Evolutionary conservation across 2,329 filamentous ascomycete species (phyloP), one percentile per base, ranked within the genome.

Genomic region (Phialemonium atrogriseum): DNA sequence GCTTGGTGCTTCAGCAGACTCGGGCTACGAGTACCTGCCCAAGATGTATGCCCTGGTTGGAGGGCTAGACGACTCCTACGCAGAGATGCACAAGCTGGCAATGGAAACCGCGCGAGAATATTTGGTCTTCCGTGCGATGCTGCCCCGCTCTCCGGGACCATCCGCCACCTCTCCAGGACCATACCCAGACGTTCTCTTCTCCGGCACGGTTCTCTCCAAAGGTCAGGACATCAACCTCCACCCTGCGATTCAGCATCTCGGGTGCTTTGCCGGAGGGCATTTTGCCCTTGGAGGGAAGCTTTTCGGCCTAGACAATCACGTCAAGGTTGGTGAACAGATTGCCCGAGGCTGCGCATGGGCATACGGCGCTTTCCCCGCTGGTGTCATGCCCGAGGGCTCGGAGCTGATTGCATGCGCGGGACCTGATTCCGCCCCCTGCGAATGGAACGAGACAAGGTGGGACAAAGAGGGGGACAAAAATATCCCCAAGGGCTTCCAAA

Each of bases 121-220:
- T 44, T 59, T 87, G 15, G 69, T 87, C 36, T 86, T 76, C 56
- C 68, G 73, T 1, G 83, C 83, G 1, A 74, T 84, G 63, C 68
- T 73, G 7, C 72, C 71, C 10, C 34, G 27, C 12, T 28, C 35
- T n/a, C 24, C 29, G n/a, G 21, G 15, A 13, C 10, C 32, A 4
- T 19, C 28, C 5, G n/a, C n/a, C n/a, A n/a, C n/a, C n/a, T n/a
- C n/a, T n/a, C n/a, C n/a, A n/a, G n/a, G n/a, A n/a, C n/a, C n/a
- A n/a, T 22, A 32, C 10, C 37, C 39, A 5, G 66, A 83, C 40
- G 70, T 84, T 15, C 62, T 84, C 17, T 58, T 82, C 33, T 64
- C 75, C 0, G 78, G 52, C 31, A 60, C 55, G 28, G 53, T 49
- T 26, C 43, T 55, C 22, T 47, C 49, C 19, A 46, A 47, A 10